Conservation (phyloP, 2,329 filamentous ascomycete genomes). For the Aspergillus fructus region DNA sequence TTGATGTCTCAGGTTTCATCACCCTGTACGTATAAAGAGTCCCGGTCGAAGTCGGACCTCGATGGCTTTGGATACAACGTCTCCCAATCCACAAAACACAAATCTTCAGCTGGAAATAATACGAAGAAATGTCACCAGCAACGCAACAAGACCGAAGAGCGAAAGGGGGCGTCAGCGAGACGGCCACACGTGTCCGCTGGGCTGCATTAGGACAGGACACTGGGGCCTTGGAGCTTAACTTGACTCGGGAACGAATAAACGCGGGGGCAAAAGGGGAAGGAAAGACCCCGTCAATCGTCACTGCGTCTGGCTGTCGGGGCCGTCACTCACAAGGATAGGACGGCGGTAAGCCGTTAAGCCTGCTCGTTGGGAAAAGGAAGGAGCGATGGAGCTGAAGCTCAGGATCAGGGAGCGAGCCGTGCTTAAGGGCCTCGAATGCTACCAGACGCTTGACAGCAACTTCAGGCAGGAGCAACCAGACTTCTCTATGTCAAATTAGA, state of each 20-base stretch:
- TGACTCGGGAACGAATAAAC: background rate
- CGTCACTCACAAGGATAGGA: too few relatives aligned
- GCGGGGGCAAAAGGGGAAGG: background rate
- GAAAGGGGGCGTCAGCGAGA: conserved; percentile 1
- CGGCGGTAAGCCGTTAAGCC: too few relatives aligned
- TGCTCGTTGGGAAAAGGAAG: background rate
- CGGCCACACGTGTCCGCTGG: background rate
- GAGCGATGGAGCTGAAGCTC: background rate
- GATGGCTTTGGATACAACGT: background rate
- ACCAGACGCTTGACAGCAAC: background rate
- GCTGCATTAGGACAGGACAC: background rate
- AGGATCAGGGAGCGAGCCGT: too few relatives aligned
- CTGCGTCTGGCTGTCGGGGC: background rate
- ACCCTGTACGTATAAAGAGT: background rate
- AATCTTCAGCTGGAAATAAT: background rate
- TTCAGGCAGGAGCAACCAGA: background rate
- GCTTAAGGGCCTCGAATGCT: too few relatives aligned
- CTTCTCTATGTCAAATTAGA: background rate
- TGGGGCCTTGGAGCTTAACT: background rate
- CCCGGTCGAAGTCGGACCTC: background rate
- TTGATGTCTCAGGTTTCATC: background rate
- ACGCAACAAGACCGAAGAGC: background rate
- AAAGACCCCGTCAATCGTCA: background rate
- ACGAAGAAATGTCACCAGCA: background rate
- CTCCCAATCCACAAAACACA: background rate